Evolutionary conservation across 2,329 filamentous ascomycete genomes (phyloP).

Genomic region (Diplocarpon rosae): DNA sequence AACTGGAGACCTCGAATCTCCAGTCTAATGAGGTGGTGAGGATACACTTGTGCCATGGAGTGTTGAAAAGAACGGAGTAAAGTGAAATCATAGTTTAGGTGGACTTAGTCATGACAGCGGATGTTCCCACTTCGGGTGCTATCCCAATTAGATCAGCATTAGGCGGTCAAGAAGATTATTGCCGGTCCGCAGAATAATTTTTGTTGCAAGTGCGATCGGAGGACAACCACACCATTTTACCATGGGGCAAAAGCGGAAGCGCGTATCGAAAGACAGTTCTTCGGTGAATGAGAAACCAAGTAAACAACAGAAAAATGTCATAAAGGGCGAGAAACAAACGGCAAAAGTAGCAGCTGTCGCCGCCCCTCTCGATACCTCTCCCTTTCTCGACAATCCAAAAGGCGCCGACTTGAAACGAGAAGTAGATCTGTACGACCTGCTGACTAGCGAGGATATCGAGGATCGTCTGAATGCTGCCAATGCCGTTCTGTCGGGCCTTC

Average conservation of each 20-base stretch:
- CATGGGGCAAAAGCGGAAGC: conserved; percentile 37
- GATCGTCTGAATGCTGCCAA: conserved; percentile 48
- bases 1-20: no score
- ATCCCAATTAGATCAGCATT: no score
- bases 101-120: no score
- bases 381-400: conserved; percentile 41
- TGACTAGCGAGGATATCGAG: conserved; percentile 46
- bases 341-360: conserved; percentile 8
- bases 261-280: conserved; percentile 21
- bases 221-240: background rate
- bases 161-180: background rate
- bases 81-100: no score
- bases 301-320: conserved; percentile 19
- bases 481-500: conserved; percentile 44
- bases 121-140: no score
- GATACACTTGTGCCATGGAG: no score
- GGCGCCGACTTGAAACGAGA: conserved; percentile 47
- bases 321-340: background rate
- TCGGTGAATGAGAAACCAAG: conserved; percentile 16
- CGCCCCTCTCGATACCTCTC: conserved; percentile 20
- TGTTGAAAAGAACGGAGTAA: no score
- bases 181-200: background rate
- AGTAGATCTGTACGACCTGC: conserved; percentile 47
- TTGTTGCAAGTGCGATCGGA: background rate
- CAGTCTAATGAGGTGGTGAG: no score